Evolutionary conservation across 2,329 filamentous ascomycete genomes (phyloP), one percentile per base, ranked within the genome.

Genomic region (Rosellinia necatrix): DNA sequence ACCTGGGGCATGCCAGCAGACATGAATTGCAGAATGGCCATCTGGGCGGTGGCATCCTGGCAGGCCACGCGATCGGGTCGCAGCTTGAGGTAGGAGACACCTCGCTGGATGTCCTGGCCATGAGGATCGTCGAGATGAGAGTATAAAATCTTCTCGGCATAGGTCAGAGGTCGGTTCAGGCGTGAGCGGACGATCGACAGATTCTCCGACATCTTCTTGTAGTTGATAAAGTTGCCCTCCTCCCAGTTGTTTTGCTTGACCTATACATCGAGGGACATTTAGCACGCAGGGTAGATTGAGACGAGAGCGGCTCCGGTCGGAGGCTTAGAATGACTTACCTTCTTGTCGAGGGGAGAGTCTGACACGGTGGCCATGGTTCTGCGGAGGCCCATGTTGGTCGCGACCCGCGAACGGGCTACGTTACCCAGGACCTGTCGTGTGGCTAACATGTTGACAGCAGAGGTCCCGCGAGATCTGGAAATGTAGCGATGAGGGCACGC

Each of bases 1-100:
- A 97, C 94, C 21, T 89, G 88, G 65, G 91, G 90, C 91, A 99
- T 93, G 75, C 93, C 93, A 59, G 94, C 93, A 53, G 91, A 96
- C 92, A 99, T 99, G 85, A 99, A 99, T 82, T 99, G 94, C 58
- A 99, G 84, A 67, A 99, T 96, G 64, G 94, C 94, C 94, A 99
- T 99, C 84, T 99, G 94, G 63, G 94, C 94, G 59, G 94, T 97
- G 74, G 94, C 94, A 85, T 99, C 94, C 83, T 99, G 94, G 84
- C 94, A 97, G 76, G 94, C 94, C 71, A 99, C 94, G 77, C 94
- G 91, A 75, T 99, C 94, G 56, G 94, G 94, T 66, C 94, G 90
- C 67, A 99, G 87, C 82, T 93, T 97, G 66, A 99, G 86, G 80
- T 99, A 97, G 59, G 92, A 97, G 70, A 85, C 86, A 72, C 94